Conservation (phyloP, 2,329 filamentous ascomycete genomes). For the Diplodia mutila region DNA sequence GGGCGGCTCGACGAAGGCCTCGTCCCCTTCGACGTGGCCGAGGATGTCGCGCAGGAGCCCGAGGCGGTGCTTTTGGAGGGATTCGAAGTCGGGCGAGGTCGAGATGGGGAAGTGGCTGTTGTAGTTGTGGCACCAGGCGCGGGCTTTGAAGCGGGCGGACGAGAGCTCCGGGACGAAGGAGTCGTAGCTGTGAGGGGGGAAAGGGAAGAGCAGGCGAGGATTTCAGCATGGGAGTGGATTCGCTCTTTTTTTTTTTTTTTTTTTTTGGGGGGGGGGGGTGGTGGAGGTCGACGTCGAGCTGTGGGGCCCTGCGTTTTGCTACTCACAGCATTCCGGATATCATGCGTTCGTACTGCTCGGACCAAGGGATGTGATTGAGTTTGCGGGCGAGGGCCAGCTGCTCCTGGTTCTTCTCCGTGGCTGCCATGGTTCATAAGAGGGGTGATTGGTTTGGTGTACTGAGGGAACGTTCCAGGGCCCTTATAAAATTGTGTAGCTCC, state of each 20-base stretch:
- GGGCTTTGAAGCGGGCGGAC: constrained; percentile 57
- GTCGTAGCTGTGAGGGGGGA: constrained; percentile 51
- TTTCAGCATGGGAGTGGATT: neutral
- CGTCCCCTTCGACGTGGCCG: constrained; percentile 39
- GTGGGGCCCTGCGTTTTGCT: neutral
- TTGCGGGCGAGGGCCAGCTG: constrained; percentile 53
- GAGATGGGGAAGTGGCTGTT: constrained; percentile 52
- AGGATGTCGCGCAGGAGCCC: constrained; percentile 36
- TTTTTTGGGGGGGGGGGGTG: too few species aligned
- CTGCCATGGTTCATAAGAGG: constrained; percentile 42
- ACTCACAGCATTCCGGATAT: constrained; percentile 64
- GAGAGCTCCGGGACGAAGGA: constrained; percentile 53
- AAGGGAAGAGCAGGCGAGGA: too few species aligned
- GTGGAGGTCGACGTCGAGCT: neutral
- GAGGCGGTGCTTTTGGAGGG: constrained; percentile 34
- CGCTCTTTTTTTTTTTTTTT: neutral
- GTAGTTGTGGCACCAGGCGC: constrained; percentile 61
- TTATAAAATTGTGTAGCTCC: neutral
- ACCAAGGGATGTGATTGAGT: constrained; percentile 58
- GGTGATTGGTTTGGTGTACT: too few species aligned
- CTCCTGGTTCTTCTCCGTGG: constrained; percentile 47
- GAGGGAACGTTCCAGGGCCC: too few species aligned
- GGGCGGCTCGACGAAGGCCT: constrained; percentile 62
- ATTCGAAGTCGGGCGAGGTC: constrained; percentile 33
- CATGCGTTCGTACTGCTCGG: constrained; percentile 67